Evolutionary conservation across 495 filamentous ascomycete species (phyloP), one percentile per base, ranked within the genome.

Genomic region (Copromyces sp.): DNA sequence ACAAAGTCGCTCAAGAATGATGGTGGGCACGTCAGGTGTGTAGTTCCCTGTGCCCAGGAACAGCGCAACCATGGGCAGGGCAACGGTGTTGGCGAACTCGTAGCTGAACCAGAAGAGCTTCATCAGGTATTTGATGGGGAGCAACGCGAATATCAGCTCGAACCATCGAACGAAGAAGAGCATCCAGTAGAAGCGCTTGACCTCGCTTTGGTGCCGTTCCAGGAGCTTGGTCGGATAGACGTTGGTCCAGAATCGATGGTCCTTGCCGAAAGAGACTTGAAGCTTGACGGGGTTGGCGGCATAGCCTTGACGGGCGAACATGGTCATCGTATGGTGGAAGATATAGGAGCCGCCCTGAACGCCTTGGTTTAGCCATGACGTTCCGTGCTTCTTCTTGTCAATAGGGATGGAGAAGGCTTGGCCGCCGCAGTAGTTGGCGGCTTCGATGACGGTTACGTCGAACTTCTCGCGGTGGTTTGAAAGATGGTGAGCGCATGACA

Each of bases 221-320:
- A 94, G 82, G 2, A 95, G 81, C 20, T 87, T 82, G 61, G 88
- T 93, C 0, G 92, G 92, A 74, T 91, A 96, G 42, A 90, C 88
- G 77, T 96, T 95, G 12, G 90, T 91, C 91, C 91, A 96, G 82
- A 96, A 95, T 7, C 81, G 83, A 9, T 91, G 86, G 6, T 87
- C 92, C 78, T 94, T 93, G 16, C 93, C 93, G 77, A 95, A 94
- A 0, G 92, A 88, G 0, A 94, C 90, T 76, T 95, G 92, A 38
- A 96, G 86, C 72, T 90, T 86, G 40, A 96, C 91, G 4, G 88
- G 87, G 69, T 91, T 87, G 4, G 91, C 87, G 68, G 87, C 84
- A 78, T 91, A 86, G 0, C 89, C 89, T 72, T 94, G 91, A 40
- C 83, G 84, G 32, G 84, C 84, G 78, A 95, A 94, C 85, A 93